Percentiles rank a stretch among this genome's conserved stretches.
These are phyloP conservation scores for Plasmodium berghei DNA, from an alignment of 169 alveolate genomes.

Conservation along the genomic window DNA sequence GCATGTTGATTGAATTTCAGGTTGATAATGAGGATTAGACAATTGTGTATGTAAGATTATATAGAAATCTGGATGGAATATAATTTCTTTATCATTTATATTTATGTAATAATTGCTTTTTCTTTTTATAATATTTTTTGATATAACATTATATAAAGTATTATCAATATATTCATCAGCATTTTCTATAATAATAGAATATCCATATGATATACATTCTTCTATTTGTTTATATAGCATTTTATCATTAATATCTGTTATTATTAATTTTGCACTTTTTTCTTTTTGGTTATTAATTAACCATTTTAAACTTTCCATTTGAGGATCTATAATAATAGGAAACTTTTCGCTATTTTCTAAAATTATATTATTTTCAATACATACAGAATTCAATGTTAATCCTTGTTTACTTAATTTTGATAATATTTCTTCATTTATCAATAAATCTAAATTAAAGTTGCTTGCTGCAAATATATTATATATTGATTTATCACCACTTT, in stretches of 20 bases:
- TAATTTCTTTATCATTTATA: conserved; percentile 93
- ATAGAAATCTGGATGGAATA: conserved; percentile 90
- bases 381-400: conserved; percentile 95
- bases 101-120: conserved; percentile 91
- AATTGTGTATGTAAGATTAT: conserved; percentile 94
- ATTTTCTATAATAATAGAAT: conserved; percentile 95
- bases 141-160: conserved; percentile 94
- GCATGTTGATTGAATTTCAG: conserved; percentile 96
- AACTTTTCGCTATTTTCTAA: conserved; percentile 94
- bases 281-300: conserved; percentile 93
- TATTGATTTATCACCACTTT: conserved; percentile 12
- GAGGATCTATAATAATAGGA: conserved; percentile 97
- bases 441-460: conserved; percentile 41
- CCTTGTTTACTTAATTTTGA: conserved; percentile 92
- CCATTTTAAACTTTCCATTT: conserved; percentile 97
- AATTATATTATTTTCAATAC: conserved; percentile 96
- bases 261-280: conserved; percentile 88
- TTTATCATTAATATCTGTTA: conserved; percentile 84
- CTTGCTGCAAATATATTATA: conserved; percentile 36
- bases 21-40: conserved; percentile 97
- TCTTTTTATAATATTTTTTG: conserved; percentile 93
- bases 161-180: conserved; percentile 95
- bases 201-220: conserved; percentile 89
- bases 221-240: conserved; percentile 86
- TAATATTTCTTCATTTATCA: conserved; percentile 85